Conservation (phyloP, 192 early-diverging fungal species). For the Backusella liffmaniae region DNA sequence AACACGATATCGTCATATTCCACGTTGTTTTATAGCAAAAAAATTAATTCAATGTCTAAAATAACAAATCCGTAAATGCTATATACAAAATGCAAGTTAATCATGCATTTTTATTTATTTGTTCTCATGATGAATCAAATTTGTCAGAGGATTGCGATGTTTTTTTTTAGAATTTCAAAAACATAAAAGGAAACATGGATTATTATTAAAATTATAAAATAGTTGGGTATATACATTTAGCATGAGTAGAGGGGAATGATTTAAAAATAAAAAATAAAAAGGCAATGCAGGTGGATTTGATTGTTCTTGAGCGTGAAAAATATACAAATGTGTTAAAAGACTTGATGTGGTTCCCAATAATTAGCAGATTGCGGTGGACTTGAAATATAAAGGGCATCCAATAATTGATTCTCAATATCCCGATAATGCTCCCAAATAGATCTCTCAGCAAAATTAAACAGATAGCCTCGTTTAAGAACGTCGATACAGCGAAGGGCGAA, state of each 20-base stretch:
- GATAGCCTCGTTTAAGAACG: slow-evolving; percentile 12
- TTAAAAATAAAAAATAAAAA: neutral
- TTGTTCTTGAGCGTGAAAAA: neutral
- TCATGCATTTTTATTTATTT: neutral
- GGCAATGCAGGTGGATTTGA: neutral
- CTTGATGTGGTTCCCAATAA: neutral
- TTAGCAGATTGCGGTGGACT: neutral
- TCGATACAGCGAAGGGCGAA: slow-evolving; percentile 18
- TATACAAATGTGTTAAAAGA: neutral
- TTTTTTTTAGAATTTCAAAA: neutral
- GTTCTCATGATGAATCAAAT: neutral
- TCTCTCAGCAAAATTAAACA: slow-evolving; percentile 20
- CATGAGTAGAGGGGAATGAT: neutral
- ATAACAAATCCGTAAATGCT: neutral
- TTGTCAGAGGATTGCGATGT: neutral
- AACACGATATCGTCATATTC: neutral
- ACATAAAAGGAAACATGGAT: neutral
- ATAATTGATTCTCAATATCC: slow-evolving; percentile 18
- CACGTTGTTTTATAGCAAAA: neutral
- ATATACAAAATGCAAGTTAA: neutral
- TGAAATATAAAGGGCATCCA: neutral
- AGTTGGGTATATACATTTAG: neutral
- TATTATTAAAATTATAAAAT: neutral
- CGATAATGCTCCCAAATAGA: slow-evolving; percentile 23
- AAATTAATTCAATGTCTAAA: neutral